phyloP scores from a whole-genome alignment of 768 basidiomycete species.

The Cytidiella melzeri region DNA sequence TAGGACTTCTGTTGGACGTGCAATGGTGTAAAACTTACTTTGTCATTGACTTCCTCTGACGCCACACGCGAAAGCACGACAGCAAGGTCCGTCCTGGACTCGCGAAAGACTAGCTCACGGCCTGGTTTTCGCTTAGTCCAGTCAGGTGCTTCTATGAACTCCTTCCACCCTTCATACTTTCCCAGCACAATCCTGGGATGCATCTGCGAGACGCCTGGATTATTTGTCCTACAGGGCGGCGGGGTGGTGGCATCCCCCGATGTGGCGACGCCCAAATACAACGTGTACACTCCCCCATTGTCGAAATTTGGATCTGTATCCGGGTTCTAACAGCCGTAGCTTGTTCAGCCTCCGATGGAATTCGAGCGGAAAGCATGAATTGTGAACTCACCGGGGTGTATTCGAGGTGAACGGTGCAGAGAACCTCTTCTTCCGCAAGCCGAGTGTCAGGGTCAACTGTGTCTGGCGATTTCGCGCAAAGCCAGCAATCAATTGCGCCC shows the following conservation, averaged over 20 bases:
- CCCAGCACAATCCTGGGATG: background rate
- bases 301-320: background rate
- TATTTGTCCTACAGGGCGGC: background rate
- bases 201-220: background rate
- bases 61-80: background rate
- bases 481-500: background rate
- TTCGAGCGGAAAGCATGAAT: background rate
- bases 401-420: background rate
- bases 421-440: background rate
- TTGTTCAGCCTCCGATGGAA: no score
- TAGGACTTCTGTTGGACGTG: background rate
- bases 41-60: background rate
- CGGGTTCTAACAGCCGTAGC: background rate
- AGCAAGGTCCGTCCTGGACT: background rate
- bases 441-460: background rate
- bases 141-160: background rate
- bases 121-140: background rate
- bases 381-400: background rate
- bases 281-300: background rate
- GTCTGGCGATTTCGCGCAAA: background rate
- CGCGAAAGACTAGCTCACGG: background rate
- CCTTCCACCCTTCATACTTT: background rate
- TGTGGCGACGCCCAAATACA: background rate
- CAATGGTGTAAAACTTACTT: background rate
- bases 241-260: background rate